Evolutionary conservation across 1,139 yeast species (phyloP).

Genomic region (Zygosaccharomyces sapae): DNA sequence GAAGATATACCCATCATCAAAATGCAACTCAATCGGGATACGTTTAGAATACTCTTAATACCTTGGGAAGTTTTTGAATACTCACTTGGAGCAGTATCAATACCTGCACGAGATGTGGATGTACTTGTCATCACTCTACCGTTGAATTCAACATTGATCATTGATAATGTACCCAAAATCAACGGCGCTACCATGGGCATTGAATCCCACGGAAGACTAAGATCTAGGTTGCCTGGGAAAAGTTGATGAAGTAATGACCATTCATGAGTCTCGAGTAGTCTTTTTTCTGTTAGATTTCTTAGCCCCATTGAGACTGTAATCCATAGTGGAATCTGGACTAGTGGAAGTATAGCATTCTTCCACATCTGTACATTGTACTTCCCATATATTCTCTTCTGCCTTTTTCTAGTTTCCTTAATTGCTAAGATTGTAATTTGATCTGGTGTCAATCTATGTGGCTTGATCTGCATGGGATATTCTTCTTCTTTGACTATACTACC

Average conservation of each 20-base stretch:
- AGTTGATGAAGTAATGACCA: conserved; percentile 6
- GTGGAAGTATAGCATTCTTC: conserved; percentile 72
- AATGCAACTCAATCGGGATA: conserved; percentile 70
- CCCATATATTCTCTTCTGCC: conserved; percentile 67
- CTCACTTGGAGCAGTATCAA: conserved; percentile 23
- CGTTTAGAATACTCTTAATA: conserved; percentile 46
- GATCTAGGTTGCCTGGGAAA: conserved; percentile 25
- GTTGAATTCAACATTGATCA: conserved; percentile 79
- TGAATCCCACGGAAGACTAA: conserved; percentile 29
- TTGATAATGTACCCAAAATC: conserved; percentile 61
- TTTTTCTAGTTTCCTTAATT: conserved; percentile 68
- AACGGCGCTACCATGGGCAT: conserved; percentile 53
- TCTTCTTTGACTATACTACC: conserved; percentile 15
- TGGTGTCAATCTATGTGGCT: conserved; percentile 54
- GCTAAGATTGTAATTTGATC: conserved; percentile 74
- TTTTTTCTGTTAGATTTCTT: conserved; percentile 57
- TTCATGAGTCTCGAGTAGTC: conserved; percentile 24
- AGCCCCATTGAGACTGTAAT: conserved; percentile 69
- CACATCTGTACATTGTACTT: conserved; percentile 68
- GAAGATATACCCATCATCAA: conserved; percentile 79
- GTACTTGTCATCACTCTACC: conserved; percentile 48
- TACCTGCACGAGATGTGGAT: conserved; percentile 35
- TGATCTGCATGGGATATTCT: conserved; percentile 1
- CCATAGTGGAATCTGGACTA: conserved; percentile 88
- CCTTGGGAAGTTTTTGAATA: conserved; percentile 32